These are phyloP conservation scores for Pelargonium cotyledonis DNA, from an alignment of 441 rosid species.

Conservation along the genomic window DNA sequence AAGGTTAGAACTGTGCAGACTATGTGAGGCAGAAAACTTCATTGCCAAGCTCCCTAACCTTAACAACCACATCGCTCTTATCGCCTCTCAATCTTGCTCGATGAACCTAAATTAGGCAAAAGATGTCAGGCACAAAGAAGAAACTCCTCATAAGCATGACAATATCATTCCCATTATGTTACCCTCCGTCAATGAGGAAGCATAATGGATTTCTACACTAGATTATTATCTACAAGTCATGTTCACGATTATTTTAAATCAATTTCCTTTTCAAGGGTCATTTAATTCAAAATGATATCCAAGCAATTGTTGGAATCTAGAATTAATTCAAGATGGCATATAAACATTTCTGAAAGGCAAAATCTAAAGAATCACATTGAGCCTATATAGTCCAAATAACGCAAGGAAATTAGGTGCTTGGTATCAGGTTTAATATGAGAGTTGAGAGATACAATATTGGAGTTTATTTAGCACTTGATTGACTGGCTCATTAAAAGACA, in stretches of 20 bases:
- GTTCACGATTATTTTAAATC: neutral
- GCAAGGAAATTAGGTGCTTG: neutral
- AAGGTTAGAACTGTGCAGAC: conserved; percentile 23
- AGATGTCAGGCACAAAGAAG: conserved; percentile 15
- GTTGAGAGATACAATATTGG: neutral
- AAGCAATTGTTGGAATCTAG: too few relatives aligned
- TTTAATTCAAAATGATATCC: too few relatives aligned
- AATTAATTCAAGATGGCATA: too few relatives aligned
- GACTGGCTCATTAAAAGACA: neutral
- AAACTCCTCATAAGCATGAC: neutral
- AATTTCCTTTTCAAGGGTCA: neutral
- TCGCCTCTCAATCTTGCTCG: conserved; percentile 73
- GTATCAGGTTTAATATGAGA: neutral
- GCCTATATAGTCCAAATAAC: neutral
- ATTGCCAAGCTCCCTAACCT: conserved; percentile 43
- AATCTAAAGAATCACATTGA: neutral
- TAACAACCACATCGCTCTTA: conserved; percentile 67
- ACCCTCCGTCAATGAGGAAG: neutral
- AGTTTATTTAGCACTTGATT: neutral
- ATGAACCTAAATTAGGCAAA: conserved; percentile 53
- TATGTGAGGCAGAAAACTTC: conserved; percentile 14
- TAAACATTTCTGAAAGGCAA: neutral
- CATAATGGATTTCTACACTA: neutral
- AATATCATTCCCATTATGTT: neutral
- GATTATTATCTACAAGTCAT: neutral